phyloP scores from a whole-genome alignment of 2,329 filamentous ascomycete genomes.

The Daldinia eschscholtzii region DNA sequence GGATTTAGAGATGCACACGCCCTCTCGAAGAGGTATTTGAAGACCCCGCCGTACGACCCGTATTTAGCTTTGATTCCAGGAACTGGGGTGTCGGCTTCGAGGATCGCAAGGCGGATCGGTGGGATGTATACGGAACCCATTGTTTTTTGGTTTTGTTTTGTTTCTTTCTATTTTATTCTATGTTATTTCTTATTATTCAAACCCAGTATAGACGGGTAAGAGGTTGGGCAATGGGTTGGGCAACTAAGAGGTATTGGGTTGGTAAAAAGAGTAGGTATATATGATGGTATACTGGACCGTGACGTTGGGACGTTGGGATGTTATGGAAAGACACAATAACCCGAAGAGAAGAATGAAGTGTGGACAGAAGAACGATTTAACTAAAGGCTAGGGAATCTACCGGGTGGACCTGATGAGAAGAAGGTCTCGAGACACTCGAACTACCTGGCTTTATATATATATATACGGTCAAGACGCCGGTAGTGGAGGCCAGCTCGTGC shows the following conservation, averaged over 20 bases:
- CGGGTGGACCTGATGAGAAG: constrained; percentile 6
- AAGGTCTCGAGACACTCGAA: neutral
- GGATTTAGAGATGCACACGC: constrained; percentile 63
- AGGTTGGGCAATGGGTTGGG: neutral
- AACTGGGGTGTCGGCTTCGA: constrained; percentile 87
- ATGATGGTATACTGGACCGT: neutral
- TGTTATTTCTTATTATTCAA: neutral
- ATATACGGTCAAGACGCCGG: constrained; percentile 11
- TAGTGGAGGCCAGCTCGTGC: constrained; percentile 12
- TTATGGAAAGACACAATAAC: neutral
- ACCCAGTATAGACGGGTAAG: neutral
- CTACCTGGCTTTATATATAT: constrained; percentile 24
- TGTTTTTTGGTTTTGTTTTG: neutral
- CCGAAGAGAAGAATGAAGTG: constrained; percentile 17
- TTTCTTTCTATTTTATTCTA: neutral
- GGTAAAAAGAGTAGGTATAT: no score
- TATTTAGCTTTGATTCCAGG: constrained; percentile 73
- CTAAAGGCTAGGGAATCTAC: constrained; percentile 11
- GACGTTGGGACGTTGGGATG: neutral
- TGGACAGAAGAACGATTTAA: constrained; percentile 8
- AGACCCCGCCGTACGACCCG: constrained; percentile 79
- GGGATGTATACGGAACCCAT: constrained; percentile 51
- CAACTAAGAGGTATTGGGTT: neutral
- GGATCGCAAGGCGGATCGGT: constrained; percentile 83
- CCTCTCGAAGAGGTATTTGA: constrained; percentile 69